These are phyloP conservation scores for Xylaria sp. DNA, from an alignment of 2,329 filamentous ascomycete genomes.

Conservation along the genomic window DNA sequence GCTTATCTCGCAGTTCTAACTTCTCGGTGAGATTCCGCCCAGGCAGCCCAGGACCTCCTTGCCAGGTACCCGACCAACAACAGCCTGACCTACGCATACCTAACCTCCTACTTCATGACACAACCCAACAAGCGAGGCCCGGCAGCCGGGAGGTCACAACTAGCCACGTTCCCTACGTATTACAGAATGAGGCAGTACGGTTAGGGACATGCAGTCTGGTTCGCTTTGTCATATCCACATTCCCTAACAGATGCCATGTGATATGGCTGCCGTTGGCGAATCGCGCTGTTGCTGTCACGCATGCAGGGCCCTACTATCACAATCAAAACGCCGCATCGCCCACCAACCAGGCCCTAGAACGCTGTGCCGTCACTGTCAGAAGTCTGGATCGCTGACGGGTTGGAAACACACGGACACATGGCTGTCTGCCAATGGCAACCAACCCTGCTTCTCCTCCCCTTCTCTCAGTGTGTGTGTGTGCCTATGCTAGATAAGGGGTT, in stretches of 20 bases:
- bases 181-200: no score
- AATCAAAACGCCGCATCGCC: conserved; percentile 3
- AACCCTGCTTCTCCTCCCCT: not conserved
- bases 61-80: no score
- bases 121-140: no score
- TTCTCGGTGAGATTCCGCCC: not conserved
- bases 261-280: not conserved
- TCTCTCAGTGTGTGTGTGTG: not conserved
- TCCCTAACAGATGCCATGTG: not conserved
- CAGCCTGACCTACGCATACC: no score
- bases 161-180: not conserved
- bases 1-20: not conserved
- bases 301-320: conserved; percentile 19
- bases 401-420: conserved; percentile 21
- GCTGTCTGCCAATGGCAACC: not conserved
- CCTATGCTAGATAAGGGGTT: not conserved
- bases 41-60: no score
- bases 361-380: conserved; percentile 9
- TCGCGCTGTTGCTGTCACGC: conserved; percentile 7
- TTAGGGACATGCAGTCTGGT: no score
- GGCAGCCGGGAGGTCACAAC: not conserved
- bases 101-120: no score
- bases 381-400: conserved; percentile 23
- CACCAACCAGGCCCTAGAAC: conserved; percentile 17
- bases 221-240: no score